Evolutionary conservation across 768 basidiomycete species (phyloP), one percentile per base, ranked within the genome.

Genomic region (Plicaturopsis crispa): DNA sequence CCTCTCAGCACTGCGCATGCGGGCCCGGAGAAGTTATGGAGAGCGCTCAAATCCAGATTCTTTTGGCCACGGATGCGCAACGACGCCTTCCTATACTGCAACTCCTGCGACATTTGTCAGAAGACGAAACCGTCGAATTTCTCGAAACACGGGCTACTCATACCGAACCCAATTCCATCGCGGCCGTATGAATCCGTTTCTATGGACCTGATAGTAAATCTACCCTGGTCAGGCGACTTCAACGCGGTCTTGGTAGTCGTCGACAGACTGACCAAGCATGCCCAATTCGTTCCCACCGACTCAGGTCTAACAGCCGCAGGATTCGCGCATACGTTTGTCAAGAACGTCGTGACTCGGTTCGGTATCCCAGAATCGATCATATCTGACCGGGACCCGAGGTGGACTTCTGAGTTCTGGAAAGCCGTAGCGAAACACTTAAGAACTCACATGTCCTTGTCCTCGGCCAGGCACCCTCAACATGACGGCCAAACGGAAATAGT

Each of bases 401-500:
- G 47, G 47, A 31, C 24, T 0, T 35, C 37, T 0, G 33, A 39
- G 5, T 45, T 48, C 20, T 48, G 44, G 40, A 33, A n/a, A 13
- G 36, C 21, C 11, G 36, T 47, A 0, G 16, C 23, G 0, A 41
- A 18, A 20, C 17, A n/a, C 6, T 12, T 48, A 13, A 35, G 31
- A 11, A 41, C 33, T 0, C 20, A 24, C 5, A 41, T 45, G 41
- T 24, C 31, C 0, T 24, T 41, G 1, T 39, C 41, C 0, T 39
- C 47, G 0, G 35, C 44, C 0, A 40, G 43, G 17, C 62, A 61
- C 34, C 62, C 59, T 0, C 52, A 61, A 24, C 46, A 53, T 20
- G 53, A 62, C 31, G 57, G 62, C 0, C 58, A 59, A 30, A 60
- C 59, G 4, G 57, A 63, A 35, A 35, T 51, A 3, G 39, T 54